Evolutionary conservation across 2,329 filamentous ascomycete species (phyloP).

Genomic region (Cordyceps fumosorosea): DNA sequence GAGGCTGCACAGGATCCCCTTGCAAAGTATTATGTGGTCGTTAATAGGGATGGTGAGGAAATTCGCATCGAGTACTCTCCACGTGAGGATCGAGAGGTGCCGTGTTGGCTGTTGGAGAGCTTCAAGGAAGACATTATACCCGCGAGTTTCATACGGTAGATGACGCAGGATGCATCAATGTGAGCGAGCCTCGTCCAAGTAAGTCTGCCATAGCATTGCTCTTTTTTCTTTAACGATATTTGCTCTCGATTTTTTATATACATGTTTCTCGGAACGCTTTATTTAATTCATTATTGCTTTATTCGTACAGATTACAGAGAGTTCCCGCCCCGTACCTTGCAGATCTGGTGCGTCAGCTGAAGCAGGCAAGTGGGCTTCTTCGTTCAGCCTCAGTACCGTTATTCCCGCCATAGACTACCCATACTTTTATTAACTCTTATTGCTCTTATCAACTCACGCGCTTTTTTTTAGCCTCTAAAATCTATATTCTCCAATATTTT

Average conservation of each 20-base stretch:
- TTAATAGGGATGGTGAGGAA: not conserved
- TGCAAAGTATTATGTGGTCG: slow-evolving; percentile 2
- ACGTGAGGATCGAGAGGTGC: slow-evolving; percentile 1
- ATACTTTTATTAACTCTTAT: not conserved
- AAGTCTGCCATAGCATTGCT: not conserved
- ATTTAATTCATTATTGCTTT: not conserved
- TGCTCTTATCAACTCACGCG: too few relatives aligned
- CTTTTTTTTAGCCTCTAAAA: not conserved
- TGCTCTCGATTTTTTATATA: too few relatives aligned
- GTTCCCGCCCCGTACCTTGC: not conserved
- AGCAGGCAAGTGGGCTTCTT: not conserved
- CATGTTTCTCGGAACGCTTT: not conserved
- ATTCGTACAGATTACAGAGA: not conserved
- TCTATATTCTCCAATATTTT: not conserved
- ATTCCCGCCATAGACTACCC: not conserved
- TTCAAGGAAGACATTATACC: slow-evolving; percentile 13
- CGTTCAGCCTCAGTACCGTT: not conserved
- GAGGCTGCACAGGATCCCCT: not conserved
- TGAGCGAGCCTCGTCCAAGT: not conserved
- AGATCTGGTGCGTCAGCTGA: not conserved
- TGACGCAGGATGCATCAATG: not conserved
- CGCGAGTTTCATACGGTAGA: slow-evolving; percentile 6
- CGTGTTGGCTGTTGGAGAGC: slow-evolving; percentile 12
- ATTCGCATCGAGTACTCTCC: not conserved
- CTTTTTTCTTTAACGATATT: not conserved